phyloP scores from a whole-genome alignment of 192 early-diverging fungal genomes.

The Coemansia erecta region DNA sequence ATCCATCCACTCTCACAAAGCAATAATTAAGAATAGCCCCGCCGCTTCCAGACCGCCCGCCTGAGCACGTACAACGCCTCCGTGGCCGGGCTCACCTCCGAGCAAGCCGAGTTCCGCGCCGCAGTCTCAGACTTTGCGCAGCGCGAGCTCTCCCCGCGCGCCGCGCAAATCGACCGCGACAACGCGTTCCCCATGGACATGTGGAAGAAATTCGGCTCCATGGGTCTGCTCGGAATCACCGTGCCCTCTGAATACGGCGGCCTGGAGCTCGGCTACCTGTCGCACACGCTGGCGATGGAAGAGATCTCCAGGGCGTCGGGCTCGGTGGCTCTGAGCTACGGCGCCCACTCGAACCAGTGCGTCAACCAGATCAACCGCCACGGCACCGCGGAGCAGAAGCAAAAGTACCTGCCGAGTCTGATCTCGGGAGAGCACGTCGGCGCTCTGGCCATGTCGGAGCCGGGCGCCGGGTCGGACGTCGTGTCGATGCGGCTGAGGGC shows the following conservation, averaged over 20 bases:
- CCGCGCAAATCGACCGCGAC: conserved; percentile 75
- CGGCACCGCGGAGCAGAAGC: conserved; percentile 81
- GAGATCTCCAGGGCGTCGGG: conserved; percentile 87
- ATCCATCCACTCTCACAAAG: neutral
- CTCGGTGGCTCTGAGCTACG: conserved; percentile 88
- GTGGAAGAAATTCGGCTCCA: conserved; percentile 96
- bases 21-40: neutral
- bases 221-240: conserved; percentile 93
- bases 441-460: conserved; percentile 93
- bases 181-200: conserved; percentile 92
- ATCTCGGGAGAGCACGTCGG: conserved; percentile 87
- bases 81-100: conserved; percentile 72
- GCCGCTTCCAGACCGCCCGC: neutral
- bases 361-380: conserved; percentile 95
- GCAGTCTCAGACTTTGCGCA: conserved; percentile 75
- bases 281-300: conserved; percentile 91
- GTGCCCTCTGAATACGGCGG: conserved; percentile 87
- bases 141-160: conserved; percentile 78
- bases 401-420: conserved; percentile 86
- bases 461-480: conserved; percentile 87
- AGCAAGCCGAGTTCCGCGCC: conserved; percentile 71
- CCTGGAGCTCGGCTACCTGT: conserved; percentile 83
- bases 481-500: conserved; percentile 86
- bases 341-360: conserved; percentile 95
- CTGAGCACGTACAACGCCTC: conserved; percentile 68